These are phyloP conservation scores for Mycotypha africana DNA, from an alignment of 371 early-diverging fungal genomes.

Conservation along the genomic window DNA sequence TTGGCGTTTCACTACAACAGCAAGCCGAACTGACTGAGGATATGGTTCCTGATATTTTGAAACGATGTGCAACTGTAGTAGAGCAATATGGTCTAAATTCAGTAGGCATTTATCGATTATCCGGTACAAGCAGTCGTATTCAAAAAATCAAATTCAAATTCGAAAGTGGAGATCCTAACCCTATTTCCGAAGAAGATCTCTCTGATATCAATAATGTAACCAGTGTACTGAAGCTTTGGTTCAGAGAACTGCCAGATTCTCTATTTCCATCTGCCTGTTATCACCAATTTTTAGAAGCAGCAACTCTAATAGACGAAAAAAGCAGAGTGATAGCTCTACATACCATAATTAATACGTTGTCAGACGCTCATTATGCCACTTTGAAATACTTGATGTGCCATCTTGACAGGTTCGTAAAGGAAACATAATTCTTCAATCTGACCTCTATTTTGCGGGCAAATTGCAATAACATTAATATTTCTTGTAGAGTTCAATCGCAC, in stretches of 20 bases:
- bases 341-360: constrained; percentile 67
- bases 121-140: constrained; percentile 55
- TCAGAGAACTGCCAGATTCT: constrained; percentile 88
- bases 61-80: constrained; percentile 70
- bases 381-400: constrained; percentile 72
- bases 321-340: constrained; percentile 57
- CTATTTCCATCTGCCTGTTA: constrained; percentile 66
- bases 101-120: constrained; percentile 81
- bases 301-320: constrained; percentile 50
- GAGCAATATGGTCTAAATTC: constrained; percentile 63
- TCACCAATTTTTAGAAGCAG: constrained; percentile 63
- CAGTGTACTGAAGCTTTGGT: constrained; percentile 84
- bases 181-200: constrained; percentile 41
- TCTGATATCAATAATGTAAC: constrained; percentile 77
- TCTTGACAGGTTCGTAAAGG: constrained; percentile 48
- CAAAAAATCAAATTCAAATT: constrained; percentile 23
- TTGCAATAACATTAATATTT: not conserved
- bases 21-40: constrained; percentile 61
- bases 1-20: constrained; percentile 60
- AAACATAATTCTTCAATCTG: too few species aligned
- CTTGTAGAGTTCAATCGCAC: constrained; percentile 60
- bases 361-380: constrained; percentile 76
- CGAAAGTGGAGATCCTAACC: constrained; percentile 20
- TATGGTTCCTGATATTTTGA: constrained; percentile 68
- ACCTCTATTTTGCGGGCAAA: too few species aligned